These are phyloP conservation scores for Botryosphaeria dothidea DNA, from an alignment of 2,329 filamentous ascomycete genomes.

Conservation along the genomic window DNA sequence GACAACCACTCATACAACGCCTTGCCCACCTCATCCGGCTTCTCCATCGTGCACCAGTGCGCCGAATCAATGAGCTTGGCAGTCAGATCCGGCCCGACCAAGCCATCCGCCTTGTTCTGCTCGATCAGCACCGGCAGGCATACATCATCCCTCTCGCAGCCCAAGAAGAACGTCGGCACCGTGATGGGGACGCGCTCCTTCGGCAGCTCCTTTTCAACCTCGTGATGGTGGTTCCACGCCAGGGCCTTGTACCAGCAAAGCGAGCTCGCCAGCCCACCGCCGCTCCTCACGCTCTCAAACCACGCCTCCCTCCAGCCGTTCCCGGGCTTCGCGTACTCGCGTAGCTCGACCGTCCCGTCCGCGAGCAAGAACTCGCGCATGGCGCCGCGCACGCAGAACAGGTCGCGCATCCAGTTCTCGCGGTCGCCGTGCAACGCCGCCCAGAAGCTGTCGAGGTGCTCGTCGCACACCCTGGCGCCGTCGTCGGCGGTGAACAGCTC, in stretches of 20 bases:
- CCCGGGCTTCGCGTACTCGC: conserved; percentile 33
- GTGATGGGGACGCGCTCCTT: conserved; percentile 28
- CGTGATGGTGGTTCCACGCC: conserved; percentile 28
- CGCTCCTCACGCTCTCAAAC: conserved; percentile 35
- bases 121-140: conserved; percentile 35
- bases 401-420: conserved; percentile 33
- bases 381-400: conserved; percentile 40
- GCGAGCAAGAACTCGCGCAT: conserved; percentile 33
- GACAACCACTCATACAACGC: conserved; percentile 26
- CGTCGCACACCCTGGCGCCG: conserved; percentile 43
- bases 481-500: conserved; percentile 43
- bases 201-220: conserved; percentile 30
- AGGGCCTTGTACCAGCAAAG: conserved; percentile 42
- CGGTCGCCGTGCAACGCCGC: conserved; percentile 35
- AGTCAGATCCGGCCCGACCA: conserved; percentile 34
- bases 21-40: conserved; percentile 31
- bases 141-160: conserved; percentile 35
- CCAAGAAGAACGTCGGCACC: conserved; percentile 41
- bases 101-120: conserved; percentile 27
- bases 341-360: conserved; percentile 23
- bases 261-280: conserved; percentile 37
- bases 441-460: conserved; percentile 43
- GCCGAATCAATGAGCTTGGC: conserved; percentile 34
- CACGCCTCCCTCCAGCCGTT: conserved; percentile 36
- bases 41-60: conserved; percentile 40